These are phyloP conservation scores for Pythium aristosporum DNA, from an alignment of 352 stramenopile species.

Conservation along the genomic window DNA sequence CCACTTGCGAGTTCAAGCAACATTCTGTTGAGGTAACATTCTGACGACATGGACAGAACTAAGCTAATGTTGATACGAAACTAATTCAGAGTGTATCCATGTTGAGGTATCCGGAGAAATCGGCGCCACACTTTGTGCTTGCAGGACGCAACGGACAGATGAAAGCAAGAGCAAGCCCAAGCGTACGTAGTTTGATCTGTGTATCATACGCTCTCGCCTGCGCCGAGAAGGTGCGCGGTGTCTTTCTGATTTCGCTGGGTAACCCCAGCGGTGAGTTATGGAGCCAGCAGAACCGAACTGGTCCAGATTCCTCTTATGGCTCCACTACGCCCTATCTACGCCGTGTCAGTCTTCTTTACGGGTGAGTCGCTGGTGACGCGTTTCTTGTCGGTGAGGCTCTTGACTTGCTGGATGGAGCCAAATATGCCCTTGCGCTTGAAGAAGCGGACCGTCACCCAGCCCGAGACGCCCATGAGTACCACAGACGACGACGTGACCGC, in stretches of 20 bases:
- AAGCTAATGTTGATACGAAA: not conserved
- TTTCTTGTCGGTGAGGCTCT: not conserved
- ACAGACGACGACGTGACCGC: constrained; percentile 41
- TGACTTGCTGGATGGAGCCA: constrained; percentile 2
- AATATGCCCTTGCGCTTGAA: constrained; percentile 59
- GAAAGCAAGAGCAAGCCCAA: no score
- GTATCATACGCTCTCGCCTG: no score
- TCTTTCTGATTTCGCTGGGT: no score
- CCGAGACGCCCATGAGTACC: constrained; percentile 41
- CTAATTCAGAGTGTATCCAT: not conserved
- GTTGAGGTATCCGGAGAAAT: not conserved
- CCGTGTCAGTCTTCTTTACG: not conserved
- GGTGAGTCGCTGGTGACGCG: not conserved
- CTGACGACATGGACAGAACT: not conserved
- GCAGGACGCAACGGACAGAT: no score
- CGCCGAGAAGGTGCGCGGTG: no score
- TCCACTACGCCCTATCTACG: no score
- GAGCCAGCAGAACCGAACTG: no score
- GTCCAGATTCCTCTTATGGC: no score
- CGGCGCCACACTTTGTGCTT: no score
- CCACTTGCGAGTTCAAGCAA: not conserved
- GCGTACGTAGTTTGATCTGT: no score
- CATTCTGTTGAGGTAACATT: not conserved
- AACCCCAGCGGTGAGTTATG: no score
- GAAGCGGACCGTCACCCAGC: constrained; percentile 39